Conservation (phyloP, 306 rosid species). For the Castanea mollissima region DNA sequence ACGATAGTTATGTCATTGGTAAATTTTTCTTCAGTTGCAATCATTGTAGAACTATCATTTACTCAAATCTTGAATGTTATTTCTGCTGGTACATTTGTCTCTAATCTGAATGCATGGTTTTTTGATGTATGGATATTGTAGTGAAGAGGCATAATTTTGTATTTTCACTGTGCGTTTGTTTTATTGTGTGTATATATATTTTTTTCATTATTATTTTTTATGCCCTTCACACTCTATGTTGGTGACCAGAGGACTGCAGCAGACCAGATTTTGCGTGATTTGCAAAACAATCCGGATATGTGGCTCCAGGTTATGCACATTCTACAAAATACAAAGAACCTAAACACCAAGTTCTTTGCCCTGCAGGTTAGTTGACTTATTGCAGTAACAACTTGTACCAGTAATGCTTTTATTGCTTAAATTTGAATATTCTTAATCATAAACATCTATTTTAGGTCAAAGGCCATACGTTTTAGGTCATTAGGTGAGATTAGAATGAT, state of each 20-base stretch:
- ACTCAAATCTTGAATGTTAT: not conserved
- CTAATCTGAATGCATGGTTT: not conserved
- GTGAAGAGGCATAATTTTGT: not conserved
- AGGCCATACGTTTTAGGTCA: not conserved
- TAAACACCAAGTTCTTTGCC: slow-evolving; percentile 97
- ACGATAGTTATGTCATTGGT: not conserved
- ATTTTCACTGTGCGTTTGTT: not conserved
- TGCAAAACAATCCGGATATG: slow-evolving; percentile 92
- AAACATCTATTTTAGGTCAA: not conserved
- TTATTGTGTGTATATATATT: not conserved
- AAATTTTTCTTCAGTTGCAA: not conserved
- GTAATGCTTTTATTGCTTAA: not conserved
- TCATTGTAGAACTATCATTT: not conserved
- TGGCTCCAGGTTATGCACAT: slow-evolving; percentile 99
- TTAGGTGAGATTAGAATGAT: no score
- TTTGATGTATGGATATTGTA: not conserved
- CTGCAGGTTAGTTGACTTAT: slow-evolving; percentile 70
- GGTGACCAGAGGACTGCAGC: slow-evolving; percentile 82
- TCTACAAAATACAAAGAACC: slow-evolving; percentile 68
- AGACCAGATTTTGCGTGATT: slow-evolving; percentile 82
- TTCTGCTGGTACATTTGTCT: not conserved
- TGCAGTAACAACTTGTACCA: not conserved
- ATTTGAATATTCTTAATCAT: not conserved
- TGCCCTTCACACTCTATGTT: not conserved
- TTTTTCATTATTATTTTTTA: not conserved